These are phyloP conservation scores for Nicotiana tabacum DNA, from an alignment of 257 asterid species.

Conservation along the genomic window DNA sequence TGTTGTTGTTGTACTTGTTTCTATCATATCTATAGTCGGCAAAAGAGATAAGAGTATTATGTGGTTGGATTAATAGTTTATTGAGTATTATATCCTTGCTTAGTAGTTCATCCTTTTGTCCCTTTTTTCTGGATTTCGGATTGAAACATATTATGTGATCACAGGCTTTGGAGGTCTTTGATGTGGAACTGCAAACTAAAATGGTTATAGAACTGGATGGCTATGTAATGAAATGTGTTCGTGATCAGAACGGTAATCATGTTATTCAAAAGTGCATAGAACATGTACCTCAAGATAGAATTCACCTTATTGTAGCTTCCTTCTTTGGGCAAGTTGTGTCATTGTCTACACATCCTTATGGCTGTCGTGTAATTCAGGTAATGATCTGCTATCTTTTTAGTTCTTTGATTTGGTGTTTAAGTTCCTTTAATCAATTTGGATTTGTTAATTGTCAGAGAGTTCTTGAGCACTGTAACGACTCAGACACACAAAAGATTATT, in stretches of 20 bases:
- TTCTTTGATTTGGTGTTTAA: slow-evolving; percentile 9
- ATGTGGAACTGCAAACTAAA: slow-evolving; percentile 52
- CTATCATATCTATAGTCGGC: too few species aligned
- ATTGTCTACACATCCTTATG: slow-evolving; percentile 82
- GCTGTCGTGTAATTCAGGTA: slow-evolving; percentile 97
- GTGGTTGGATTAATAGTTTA: not conserved
- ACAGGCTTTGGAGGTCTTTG: slow-evolving; percentile 92
- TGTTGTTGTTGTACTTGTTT: too few species aligned
- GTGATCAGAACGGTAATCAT: slow-evolving; percentile 89
- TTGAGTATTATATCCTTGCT: not conserved
- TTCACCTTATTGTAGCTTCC: slow-evolving; percentile 60
- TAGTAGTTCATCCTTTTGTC: not conserved
- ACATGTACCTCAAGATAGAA: slow-evolving; percentile 61
- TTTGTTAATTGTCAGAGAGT: slow-evolving; percentile 50
- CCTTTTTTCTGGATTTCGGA: not conserved
- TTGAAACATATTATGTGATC: slow-evolving; percentile 3
- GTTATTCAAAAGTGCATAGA: slow-evolving; percentile 92
- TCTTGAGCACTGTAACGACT: slow-evolving; percentile 68
- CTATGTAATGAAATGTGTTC: slow-evolving; percentile 79
- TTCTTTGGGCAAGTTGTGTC: slow-evolving; percentile 70
- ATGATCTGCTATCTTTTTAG: not conserved
- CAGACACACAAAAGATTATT: slow-evolving; percentile 45
- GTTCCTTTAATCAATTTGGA: not conserved
- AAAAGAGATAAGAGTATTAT: not conserved
- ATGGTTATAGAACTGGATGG: slow-evolving; percentile 82